Conservation (phyloP, 2,329 filamentous ascomycete species). For the Hortaea sp. region DNA sequence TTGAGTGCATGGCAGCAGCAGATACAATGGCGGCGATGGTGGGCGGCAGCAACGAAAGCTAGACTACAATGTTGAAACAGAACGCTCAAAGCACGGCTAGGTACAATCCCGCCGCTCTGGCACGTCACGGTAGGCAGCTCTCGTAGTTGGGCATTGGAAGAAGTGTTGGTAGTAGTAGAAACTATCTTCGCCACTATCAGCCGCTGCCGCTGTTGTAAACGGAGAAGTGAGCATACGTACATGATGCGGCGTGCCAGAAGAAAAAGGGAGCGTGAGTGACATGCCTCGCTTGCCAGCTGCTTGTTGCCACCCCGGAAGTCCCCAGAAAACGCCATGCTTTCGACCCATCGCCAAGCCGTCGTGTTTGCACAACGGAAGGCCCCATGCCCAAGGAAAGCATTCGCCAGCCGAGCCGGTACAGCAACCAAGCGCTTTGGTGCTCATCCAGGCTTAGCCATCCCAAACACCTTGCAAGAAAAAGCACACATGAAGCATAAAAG, state of each 20-base stretch:
- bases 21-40: neutral
- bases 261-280: neutral
- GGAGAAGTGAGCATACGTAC: slow-evolving; percentile 23
- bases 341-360: no score
- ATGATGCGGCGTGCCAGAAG: slow-evolving; percentile 6
- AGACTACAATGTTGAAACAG: neutral
- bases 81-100: slow-evolving; percentile 9
- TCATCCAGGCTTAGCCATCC: slow-evolving; percentile 2
- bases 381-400: neutral
- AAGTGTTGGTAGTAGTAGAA: neutral
- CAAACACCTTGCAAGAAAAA: slow-evolving; percentile 6
- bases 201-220: slow-evolving; percentile 13
- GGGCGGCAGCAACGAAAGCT: neutral
- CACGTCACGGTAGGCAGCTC: slow-evolving; percentile 1
- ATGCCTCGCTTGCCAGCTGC: neutral
- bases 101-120: slow-evolving; percentile 9
- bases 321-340: no score
- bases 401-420: neutral
- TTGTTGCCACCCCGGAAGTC: no score
- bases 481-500: slow-evolving; percentile 1
- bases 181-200: slow-evolving; percentile 28
- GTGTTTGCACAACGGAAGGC: no score
- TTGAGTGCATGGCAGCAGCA: slow-evolving; percentile 10
- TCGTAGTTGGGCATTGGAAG: neutral
- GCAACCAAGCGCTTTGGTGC: slow-evolving; percentile 1